Conservation (phyloP, 371 early-diverging fungal genomes). For the Dinochytrium kinnereticum region DNA sequence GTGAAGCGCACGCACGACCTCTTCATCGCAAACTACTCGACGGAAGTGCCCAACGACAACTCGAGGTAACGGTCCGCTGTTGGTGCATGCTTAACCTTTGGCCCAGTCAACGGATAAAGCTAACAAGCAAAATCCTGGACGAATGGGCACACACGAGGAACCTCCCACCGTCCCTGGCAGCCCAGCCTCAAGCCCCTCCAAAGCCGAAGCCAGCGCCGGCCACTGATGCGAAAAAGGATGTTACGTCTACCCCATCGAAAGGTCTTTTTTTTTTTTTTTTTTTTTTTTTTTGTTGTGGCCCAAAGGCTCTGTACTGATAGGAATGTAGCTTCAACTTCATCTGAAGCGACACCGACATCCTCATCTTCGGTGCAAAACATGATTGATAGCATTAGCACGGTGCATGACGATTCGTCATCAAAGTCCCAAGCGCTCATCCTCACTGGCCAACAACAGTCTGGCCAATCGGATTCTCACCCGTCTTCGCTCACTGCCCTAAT, state of each 20-base stretch:
- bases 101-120: conserved; percentile 67
- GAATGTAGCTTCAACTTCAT: neutral
- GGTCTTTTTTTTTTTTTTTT: neutral
- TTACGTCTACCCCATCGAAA: neutral
- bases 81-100: neutral
- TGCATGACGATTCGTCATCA: conserved; percentile 15
- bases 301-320: neutral
- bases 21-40: conserved; percentile 39
- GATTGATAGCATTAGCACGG: conserved; percentile 42
- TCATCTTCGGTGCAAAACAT: conserved; percentile 46
- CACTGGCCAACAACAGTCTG: neutral
- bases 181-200: conserved; percentile 41
- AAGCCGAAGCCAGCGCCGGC: conserved; percentile 32
- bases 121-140: conserved; percentile 75
- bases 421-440: conserved; percentile 14
- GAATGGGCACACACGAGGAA: conserved; percentile 69
- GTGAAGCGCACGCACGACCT: conserved; percentile 38
- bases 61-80: conserved; percentile 22
- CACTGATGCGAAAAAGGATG: conserved; percentile 11
- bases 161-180: conserved; percentile 64
- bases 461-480: neutral
- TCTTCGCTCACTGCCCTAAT: conserved; percentile 46
- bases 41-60: conserved; percentile 25
- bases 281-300: neutral
- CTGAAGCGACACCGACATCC: conserved; percentile 14